phyloP scores from a whole-genome alignment of 1,139 yeast genomes.

The Eremothecium sinecaudum region DNA sequence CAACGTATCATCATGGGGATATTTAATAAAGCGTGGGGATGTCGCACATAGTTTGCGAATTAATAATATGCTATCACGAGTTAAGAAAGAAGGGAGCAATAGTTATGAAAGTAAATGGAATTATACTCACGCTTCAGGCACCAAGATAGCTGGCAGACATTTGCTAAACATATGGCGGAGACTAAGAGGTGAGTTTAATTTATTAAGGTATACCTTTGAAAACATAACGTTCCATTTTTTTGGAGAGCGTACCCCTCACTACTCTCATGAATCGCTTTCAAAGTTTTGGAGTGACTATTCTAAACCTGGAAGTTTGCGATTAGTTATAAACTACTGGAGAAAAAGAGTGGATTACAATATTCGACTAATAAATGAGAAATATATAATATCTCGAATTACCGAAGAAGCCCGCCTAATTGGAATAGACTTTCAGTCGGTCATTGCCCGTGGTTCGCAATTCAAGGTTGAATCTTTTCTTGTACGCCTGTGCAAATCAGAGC shows the following conservation, averaged over 20 bases:
- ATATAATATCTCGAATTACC: constrained; percentile 58
- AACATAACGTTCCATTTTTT: constrained; percentile 60
- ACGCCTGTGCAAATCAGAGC: constrained; percentile 68
- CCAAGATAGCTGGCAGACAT: constrained; percentile 69
- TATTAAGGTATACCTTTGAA: constrained; percentile 67
- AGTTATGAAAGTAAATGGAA: constrained; percentile 75
- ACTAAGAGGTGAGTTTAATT: constrained; percentile 50
- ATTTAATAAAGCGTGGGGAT: constrained; percentile 57
- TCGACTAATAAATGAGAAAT: constrained; percentile 50
- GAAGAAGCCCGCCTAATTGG: constrained; percentile 86
- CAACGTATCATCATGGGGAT: constrained; percentile 83
- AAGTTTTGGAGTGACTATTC: constrained; percentile 37
- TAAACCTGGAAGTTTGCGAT: constrained; percentile 27
- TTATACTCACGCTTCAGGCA: constrained; percentile 62
- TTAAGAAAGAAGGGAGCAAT: constrained; percentile 39
- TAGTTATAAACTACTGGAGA: constrained; percentile 44
- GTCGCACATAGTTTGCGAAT: constrained; percentile 43
- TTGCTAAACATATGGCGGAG: constrained; percentile 78
- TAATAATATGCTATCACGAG: constrained; percentile 44
- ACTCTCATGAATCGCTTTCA: constrained; percentile 42
- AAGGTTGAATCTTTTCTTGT: constrained; percentile 79
- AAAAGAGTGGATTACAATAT: constrained; percentile 42
- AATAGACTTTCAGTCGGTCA: constrained; percentile 78
- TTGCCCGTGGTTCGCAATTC: constrained; percentile 85
- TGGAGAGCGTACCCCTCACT: constrained; percentile 60